These are phyloP conservation scores for Myxozyma lipomycoides DNA, from an alignment of 805 yeast species.

Conservation along the genomic window DNA sequence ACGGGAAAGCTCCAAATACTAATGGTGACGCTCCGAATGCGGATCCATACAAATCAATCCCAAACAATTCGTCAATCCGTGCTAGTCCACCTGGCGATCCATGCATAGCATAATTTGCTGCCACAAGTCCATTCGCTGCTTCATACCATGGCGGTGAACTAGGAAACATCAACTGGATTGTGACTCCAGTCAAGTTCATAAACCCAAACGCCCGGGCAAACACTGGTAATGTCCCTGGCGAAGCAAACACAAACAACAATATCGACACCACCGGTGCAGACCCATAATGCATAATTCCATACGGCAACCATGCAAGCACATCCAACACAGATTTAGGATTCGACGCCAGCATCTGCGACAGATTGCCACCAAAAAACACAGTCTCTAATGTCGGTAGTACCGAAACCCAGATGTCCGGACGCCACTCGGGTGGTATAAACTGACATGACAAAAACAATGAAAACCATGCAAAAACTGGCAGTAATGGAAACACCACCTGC, in stretches of 20 bases:
- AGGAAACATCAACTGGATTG: conserved; percentile 77
- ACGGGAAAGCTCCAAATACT: conserved; percentile 84
- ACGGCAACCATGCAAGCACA: conserved; percentile 91
- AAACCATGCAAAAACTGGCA: conserved; percentile 84
- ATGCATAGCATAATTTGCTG: conserved; percentile 85
- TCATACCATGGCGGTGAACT: conserved; percentile 97
- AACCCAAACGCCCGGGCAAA: conserved; percentile 93
- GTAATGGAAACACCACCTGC: conserved; percentile 76
- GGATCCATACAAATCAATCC: conserved; percentile 76
- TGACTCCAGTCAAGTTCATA: conserved; percentile 84
- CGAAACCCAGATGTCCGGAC: conserved; percentile 87
- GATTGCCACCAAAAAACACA: conserved; percentile 84
- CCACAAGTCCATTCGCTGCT: conserved; percentile 72
- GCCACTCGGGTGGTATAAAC: conserved; percentile 65
- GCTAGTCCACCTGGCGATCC: conserved; percentile 96
- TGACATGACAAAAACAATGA: conserved; percentile 69
- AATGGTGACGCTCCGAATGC: conserved; percentile 83
- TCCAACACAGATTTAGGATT: conserved; percentile 63
- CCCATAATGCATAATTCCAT: conserved; percentile 86
- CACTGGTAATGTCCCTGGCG: conserved; percentile 78
- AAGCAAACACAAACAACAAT: conserved; percentile 78
- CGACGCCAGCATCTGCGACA: conserved; percentile 74
- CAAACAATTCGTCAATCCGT: conserved; percentile 74
- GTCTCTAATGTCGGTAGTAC: conserved; percentile 90
- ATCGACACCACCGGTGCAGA: conserved; percentile 84